These are phyloP conservation scores for Casuarina equisetifolia DNA, from an alignment of 306 rosid genomes.

Conservation along the genomic window DNA sequence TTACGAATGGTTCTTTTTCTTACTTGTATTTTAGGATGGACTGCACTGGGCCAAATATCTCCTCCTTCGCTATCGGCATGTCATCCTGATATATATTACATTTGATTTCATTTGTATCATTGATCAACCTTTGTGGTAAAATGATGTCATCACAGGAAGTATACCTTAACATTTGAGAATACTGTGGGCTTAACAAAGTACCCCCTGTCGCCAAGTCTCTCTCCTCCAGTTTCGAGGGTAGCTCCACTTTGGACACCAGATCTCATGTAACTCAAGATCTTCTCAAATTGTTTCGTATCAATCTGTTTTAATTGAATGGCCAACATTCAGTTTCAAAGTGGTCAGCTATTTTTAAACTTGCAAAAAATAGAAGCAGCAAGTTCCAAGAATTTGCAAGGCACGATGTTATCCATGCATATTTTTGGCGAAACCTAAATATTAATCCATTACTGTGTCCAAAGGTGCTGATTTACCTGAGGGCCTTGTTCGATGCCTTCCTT, in stretches of 20 bases:
- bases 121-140: conserved; percentile 5
- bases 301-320: neutral
- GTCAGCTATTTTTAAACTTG: no score
- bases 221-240: conserved; percentile 86
- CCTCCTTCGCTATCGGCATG: conserved; percentile 81
- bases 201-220: conserved; percentile 67
- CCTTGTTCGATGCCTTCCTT: conserved; percentile 83
- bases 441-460: no score
- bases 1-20: conserved; percentile 26
- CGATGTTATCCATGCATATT: no score
- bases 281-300: conserved; percentile 22
- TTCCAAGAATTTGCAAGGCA: no score
- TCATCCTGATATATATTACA: conserved; percentile 54
- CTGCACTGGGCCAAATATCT: conserved; percentile 96
- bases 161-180: conserved; percentile 80
- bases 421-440: no score
- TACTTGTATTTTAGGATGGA: conserved; percentile 79
- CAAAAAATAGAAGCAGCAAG: no score
- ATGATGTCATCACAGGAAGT: conserved; percentile 11
- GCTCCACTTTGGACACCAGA: conserved; percentile 79
- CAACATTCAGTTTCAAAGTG: no score
- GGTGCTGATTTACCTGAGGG: conserved; percentile 72
- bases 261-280: conserved; percentile 67
- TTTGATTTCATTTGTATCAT: conserved; percentile 8
- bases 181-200: conserved; percentile 84